These are phyloP conservation scores for Vachellia pachyceras DNA, from an alignment of 306 rosid genomes.

Conservation along the genomic window DNA sequence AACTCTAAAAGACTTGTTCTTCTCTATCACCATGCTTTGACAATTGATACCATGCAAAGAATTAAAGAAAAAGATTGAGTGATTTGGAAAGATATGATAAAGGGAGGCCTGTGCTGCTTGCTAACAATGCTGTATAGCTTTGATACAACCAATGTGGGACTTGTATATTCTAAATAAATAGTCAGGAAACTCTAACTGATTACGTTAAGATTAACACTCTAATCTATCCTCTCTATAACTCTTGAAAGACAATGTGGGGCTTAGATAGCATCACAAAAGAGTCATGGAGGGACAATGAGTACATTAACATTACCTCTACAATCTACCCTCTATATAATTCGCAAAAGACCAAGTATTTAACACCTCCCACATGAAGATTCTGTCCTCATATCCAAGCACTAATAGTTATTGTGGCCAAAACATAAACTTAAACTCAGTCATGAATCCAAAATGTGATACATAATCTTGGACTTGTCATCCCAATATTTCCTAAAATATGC, in stretches of 20 bases:
- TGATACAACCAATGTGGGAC: neutral
- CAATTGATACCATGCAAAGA: neutral
- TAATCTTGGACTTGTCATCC: neutral
- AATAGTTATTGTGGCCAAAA: conserved; percentile 12
- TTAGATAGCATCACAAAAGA: too few relatives aligned
- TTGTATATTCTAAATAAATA: neutral
- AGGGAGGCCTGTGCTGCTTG: neutral
- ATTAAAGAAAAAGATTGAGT: neutral
- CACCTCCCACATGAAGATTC: neutral
- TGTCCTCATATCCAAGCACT: neutral
- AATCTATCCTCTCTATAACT: neutral
- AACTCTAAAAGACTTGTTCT: neutral
- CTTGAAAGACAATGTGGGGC: neutral
- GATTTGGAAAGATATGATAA: neutral
- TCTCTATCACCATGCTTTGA: neutral
- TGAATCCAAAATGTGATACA: conserved; percentile 6
- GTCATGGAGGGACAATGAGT: too few relatives aligned
- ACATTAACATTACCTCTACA: too few relatives aligned
- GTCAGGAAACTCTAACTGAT: neutral
- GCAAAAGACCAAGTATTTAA: neutral
- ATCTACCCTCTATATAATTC: too few relatives aligned
- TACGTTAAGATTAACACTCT: neutral
- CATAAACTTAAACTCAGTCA: neutral
- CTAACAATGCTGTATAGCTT: neutral
- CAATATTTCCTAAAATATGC: neutral